Evolutionary conservation across 495 filamentous ascomycete genomes (phyloP), one percentile per base, ranked within the genome.

Genomic region (Pyrenopolyporus hunteri): DNA sequence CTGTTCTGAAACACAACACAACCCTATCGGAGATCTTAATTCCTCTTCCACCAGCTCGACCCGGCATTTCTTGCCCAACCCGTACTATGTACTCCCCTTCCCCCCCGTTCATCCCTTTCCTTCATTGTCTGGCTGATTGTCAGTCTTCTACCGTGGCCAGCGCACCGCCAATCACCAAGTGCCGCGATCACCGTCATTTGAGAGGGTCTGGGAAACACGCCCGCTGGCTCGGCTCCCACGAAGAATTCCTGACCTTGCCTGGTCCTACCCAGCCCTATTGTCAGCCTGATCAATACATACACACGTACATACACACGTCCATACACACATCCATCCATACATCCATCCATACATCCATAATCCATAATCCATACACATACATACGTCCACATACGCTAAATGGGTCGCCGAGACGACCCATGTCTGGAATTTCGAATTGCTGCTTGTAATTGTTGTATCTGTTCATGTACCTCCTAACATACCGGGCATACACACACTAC

Each of bases 21-120:
- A 66, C 63, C 63, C 63, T 66, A 66, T 66, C 63, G 63, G 63
- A 66, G 63, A 66, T 66, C 57, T 66, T 48, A 57, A 61, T 53
- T 39, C 36, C 32, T 23, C 33, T 36, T 25, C 39, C 57, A 60
- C 42, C 33, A 61, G 47, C 47, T 20, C 46, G 47, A 62, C 67
- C 64, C 49, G 53, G 64, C 56, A 64, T 61, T 61, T 66, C 36
- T 53, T 35, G 51, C 44, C 46, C 26, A 17, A 13, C 45, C 28
- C 3, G n/a, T n/a, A n/a, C n/a, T n/a, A n/a, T n/a, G n/a, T n/a
- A n/a, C n/a, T n/a, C n/a, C n/a, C n/a, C n/a, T n/a, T n/a, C n/a
- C 8, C 7, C 4, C 29, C 6, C 35, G 45, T 47, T 60, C 63
- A 61, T 66, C 63, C 57, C 57, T 60, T 65, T 66, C 46, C 40